Evolutionary conservation across 1,284 basidiomycete species (phyloP), one percentile per base, ranked within the genome.

Genomic region (Sanghuangporus weigelae): DNA sequence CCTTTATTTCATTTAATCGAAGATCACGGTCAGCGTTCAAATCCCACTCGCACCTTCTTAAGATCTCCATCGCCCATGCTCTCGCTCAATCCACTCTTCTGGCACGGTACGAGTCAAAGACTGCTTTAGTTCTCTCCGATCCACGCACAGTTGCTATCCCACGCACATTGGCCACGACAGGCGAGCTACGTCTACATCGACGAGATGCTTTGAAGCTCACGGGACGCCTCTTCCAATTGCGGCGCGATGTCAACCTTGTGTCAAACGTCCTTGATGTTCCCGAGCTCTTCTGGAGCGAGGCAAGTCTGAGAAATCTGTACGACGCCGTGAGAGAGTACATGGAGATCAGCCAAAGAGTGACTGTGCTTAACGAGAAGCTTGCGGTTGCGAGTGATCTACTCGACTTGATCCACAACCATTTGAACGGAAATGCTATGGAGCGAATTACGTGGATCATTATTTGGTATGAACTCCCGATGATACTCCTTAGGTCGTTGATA

Each of bases 361-460:
- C 90, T 72, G 92, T 90, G 21, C 76, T 98, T 68, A 97, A 97
- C 71, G 95, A 97, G 73, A 89, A 93, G 65, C 77, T 97, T 50
- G 86, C 86, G 0, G 91, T 96, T 2, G 93, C 92, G 7, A 93
- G 92, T 70, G 94, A 93, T 77, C 83, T 96, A 74, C 90, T 93
- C 71, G 91, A 93, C 68, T 92, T 93, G 60, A 96, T 98, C 67
- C 96, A 97, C 72, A 94, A 96, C 70, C 94, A 97, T 72, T 77
- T 97, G 59, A 96, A 95, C 71, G 92, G 91, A 69, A 87, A 85
- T 55, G 93, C 93, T 8, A 96, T 96, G 90, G 87, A 94, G 69
- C 80, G 92, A n/a, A 93, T 96, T 69, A 95, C 93, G 3, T 95
- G 93, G 93, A 93, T 96, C 68, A 87, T 98, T 67, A 98, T 98